A percentile compares a stretch with the other conserved stretches of the same genome.
phyloP scores from a whole-genome alignment of 352 stramenopile species.

The Phytopythium mirpurense region DNA sequence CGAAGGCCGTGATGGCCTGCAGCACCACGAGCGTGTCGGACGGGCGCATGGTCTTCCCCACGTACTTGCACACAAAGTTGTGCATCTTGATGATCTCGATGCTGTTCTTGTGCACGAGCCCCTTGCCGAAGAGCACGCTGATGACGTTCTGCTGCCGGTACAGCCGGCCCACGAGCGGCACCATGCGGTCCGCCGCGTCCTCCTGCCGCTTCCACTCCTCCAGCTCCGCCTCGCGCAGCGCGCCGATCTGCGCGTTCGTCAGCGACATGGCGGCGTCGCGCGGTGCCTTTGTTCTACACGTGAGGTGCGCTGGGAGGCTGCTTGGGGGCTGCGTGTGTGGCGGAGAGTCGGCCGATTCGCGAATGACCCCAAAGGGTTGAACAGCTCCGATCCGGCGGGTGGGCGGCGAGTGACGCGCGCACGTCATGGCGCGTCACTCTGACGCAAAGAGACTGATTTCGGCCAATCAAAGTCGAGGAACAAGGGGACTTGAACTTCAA shows the following conservation, averaged over 20 bases:
- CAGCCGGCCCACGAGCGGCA: constrained; percentile 75
- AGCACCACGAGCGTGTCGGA: constrained; percentile 72
- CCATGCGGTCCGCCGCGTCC: constrained; percentile 78
- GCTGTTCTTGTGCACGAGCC: constrained; percentile 81
- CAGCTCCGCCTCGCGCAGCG: constrained; percentile 53
- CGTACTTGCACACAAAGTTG: constrained; percentile 83
- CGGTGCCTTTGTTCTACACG: too few relatives aligned
- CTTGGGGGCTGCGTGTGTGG: neutral
- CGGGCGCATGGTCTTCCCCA: constrained; percentile 71
- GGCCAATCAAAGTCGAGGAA: constrained; percentile 5
- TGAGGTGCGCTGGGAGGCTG: neutral
- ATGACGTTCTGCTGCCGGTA: constrained; percentile 84
- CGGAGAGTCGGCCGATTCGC: too few relatives aligned
- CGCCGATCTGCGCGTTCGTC: constrained; percentile 40
- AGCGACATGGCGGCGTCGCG: constrained; percentile 20
- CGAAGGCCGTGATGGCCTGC: constrained; percentile 50
- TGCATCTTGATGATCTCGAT: constrained; percentile 83
- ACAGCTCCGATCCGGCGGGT: constrained; percentile 1
- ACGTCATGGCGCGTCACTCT: constrained; percentile 4
- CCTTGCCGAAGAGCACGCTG: constrained; percentile 79
- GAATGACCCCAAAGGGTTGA: constrained; percentile 3
- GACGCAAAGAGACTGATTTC: too few relatives aligned
- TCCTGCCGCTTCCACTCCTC: constrained; percentile 77
- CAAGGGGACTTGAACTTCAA: constrained; percentile 16
- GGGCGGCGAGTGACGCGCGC: constrained; percentile 7